Conservation (phyloP, 202 grass and related monocot genomes). For the Zizania palustris region DNA sequence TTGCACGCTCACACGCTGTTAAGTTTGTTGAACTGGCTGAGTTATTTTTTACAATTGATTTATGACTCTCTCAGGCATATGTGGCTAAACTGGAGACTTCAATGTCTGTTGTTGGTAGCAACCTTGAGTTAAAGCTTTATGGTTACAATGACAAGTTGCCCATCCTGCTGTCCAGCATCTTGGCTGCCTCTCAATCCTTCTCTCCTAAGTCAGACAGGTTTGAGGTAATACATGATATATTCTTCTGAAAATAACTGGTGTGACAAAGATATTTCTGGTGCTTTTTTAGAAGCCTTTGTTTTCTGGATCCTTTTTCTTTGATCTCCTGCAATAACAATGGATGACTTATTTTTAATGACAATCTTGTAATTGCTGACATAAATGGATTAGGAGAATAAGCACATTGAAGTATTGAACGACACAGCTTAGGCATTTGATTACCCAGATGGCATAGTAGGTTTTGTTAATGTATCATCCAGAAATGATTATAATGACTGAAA, state of each 20-base stretch:
- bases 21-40: constrained; percentile 6
- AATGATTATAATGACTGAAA: constrained; percentile 13
- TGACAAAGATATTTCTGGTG: constrained; percentile 13
- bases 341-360: not conserved
- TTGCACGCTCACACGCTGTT: not conserved
- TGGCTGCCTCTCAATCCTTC: constrained; percentile 65
- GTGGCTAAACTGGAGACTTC: constrained; percentile 92
- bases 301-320: constrained; percentile 8
- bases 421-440: not conserved
- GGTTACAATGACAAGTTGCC: constrained; percentile 94
- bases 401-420: not conserved
- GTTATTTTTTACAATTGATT: constrained; percentile 28
- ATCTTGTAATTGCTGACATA: constrained; percentile 6
- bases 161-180: constrained; percentile 77
- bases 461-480: not conserved
- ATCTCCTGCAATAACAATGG: constrained; percentile 3
- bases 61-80: constrained; percentile 62
- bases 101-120: constrained; percentile 66
- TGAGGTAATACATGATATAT: constrained; percentile 56
- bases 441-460: not conserved
- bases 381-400: not conserved
- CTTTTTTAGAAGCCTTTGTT: constrained; percentile 20
- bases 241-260: not conserved
- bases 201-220: constrained; percentile 77
- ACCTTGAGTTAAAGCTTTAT: constrained; percentile 83